Conservation (phyloP, 306 rosid genomes). For the Pueraria montana region DNA sequence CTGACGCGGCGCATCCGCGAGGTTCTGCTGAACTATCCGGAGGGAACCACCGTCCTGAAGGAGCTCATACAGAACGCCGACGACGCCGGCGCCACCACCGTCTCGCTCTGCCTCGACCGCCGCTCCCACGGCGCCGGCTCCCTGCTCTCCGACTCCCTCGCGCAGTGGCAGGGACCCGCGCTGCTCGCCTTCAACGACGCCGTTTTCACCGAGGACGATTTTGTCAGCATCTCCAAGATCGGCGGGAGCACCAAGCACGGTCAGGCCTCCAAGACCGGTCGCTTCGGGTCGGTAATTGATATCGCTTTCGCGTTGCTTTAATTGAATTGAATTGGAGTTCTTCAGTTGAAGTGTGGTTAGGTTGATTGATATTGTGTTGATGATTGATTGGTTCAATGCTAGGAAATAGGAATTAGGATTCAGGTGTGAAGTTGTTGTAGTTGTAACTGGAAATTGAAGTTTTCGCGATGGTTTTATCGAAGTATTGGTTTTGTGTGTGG, state of each 20-base stretch:
- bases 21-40: constrained; percentile 94
- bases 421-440: constrained; percentile 36
- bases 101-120: constrained; percentile 86
- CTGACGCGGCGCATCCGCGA: constrained; percentile 96
- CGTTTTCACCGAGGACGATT: constrained; percentile 90
- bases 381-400: constrained; percentile 21
- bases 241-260: constrained; percentile 94
- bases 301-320: not conserved
- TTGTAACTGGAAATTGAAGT: constrained; percentile 5
- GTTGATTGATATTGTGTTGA: not conserved
- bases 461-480: too few species aligned
- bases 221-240: constrained; percentile 87
- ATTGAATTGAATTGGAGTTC: not conserved
- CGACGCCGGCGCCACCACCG: constrained; percentile 95
- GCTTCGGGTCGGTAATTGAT: constrained; percentile 82
- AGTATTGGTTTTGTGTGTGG: not conserved
- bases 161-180: constrained; percentile 96
- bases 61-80: constrained; percentile 98
- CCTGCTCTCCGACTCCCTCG: constrained; percentile 65
- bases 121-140: constrained; percentile 70
- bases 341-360: not conserved
- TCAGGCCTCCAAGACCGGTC: constrained; percentile 91
- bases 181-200: constrained; percentile 91
- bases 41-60: constrained; percentile 95
- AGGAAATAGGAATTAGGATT: not conserved